Evolutionary conservation across 805 yeast species (phyloP).

Genomic region (Starmerella riodocensis): DNA sequence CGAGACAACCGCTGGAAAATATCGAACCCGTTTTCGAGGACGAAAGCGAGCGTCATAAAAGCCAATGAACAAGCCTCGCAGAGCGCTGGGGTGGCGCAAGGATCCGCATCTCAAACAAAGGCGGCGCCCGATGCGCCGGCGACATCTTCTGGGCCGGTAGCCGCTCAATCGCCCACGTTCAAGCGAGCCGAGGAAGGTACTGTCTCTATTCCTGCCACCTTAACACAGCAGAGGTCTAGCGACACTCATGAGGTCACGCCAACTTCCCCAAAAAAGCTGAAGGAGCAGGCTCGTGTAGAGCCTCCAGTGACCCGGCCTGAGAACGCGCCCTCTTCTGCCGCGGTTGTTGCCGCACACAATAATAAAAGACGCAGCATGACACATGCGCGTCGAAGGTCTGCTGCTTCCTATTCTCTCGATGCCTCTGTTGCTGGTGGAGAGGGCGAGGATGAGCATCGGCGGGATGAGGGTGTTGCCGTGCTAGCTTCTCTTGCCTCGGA

Average conservation of each 20-base stretch:
- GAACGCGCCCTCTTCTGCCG: constrained; percentile 1
- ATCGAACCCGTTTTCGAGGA: constrained; percentile 7
- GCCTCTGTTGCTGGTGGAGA: not conserved
- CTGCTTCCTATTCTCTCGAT: constrained; percentile 1
- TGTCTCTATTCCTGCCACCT: too few species aligned
- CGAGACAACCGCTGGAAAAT: constrained; percentile 18
- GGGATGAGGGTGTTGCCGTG: constrained; percentile 21
- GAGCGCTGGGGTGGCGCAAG: too few species aligned
- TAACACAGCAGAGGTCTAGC: too few species aligned
- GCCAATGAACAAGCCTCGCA: too few species aligned
- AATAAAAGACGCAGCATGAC: constrained; percentile 11
- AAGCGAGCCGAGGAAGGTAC: too few species aligned
- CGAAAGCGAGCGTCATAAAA: too few species aligned
- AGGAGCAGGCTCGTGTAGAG: not conserved
- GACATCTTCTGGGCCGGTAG: too few species aligned
- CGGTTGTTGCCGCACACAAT: constrained; percentile 16
- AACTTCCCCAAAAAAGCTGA: too few species aligned
- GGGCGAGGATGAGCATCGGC: constrained; percentile 11
- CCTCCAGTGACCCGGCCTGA: not conserved
- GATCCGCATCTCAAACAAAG: too few species aligned
- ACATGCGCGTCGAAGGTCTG: constrained; percentile 13
- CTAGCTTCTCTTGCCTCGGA: constrained; percentile 21
- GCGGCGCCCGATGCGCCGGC: too few species aligned
- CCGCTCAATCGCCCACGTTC: too few species aligned
- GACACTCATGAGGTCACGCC: too few species aligned